Base-by-base conservation (phyloP, 345 rosid species). In the Iberis pinnata region DNA sequence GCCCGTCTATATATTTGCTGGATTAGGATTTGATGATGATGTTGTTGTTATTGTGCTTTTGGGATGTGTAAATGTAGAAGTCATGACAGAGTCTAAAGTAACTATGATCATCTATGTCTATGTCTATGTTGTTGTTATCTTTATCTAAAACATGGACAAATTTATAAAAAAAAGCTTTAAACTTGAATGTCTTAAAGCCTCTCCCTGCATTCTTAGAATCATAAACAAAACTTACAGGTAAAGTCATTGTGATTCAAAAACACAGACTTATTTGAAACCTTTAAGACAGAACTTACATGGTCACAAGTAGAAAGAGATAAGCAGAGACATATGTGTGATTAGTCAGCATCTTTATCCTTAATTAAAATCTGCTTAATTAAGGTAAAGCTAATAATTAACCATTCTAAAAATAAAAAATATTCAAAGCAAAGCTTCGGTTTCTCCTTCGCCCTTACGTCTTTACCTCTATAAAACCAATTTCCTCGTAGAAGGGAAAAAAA, bases 21-120 rank as follows among this genome's bases (percentile, higher is more conserved):
- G 57, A 42, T 25, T 57, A 65, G 58, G 52, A 18, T 43, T 29
- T 27, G 47, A 37, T 43, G 39, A 19, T 27, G 47, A 37, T 43
- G 39, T 24, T 36, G 53, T 46, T 40, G 18, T 49, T 61, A 53
- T 63, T 38, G 17, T 32, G 5, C 31, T 45, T 38, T n/a, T 56
- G 37, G 44, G 51, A 57, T 65, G 36, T 66, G 65, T 66, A 66
- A 66, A 66, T 65, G 52, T 57, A 40, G 50, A 43, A 49, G 33
- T 44, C 18, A 29, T 58, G 46, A 45, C 53, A 36, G 18, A 26
- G 35, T 29, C 43, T 19, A 36, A 19, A 36, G 32, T 1, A 38
- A 33, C 22, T 51, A n/a, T 56, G 22, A 35, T 65, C 18, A 49
- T n/a, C n/a, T n/a, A 22, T 22, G 25, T 43, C 39, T 1, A 32